Evolutionary conservation across 2,329 filamentous ascomycete genomes (phyloP), one percentile per base, ranked within the genome.

Genomic region (Plenodomus tracheiphilus): DNA sequence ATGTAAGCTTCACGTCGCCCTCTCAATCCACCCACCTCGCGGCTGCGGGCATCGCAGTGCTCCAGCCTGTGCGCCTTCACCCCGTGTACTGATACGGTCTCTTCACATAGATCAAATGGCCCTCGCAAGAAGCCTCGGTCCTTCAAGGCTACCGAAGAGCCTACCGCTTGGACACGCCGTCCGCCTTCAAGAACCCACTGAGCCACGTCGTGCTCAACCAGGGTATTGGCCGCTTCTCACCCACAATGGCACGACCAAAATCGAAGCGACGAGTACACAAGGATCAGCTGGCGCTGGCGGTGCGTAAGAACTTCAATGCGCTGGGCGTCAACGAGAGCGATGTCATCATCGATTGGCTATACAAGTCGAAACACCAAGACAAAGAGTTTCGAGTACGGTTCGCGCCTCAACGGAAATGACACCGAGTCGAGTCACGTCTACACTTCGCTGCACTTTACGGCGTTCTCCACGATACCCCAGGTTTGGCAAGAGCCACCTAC

Each of bases 271-370:
- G 87, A 46, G 85, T 91, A 67, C 83, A 81, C 62, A 88, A 88
- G 67, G 85, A 90, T 32, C 82, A 88, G 57, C 77, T 95, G 46
- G 87, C 87, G 8, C 79, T 85, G 57, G 80, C 83, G 1, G 87
- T 92, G 41, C 81, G 89, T 56, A 92, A 91, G 70, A 88, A 94
- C 73, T 94, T 94, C 75, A 94, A 94, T 67, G 85, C 84, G 28
- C 79, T 89, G 57, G 87, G 87, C 15, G 83, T 93, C 35, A 86
- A 85, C 56, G 90, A 95, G 75, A 91, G 86, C 66, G 89, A 94
- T 62, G 86, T 91, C 57, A 87, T 94, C 48, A 87, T 92, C 47
- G 87, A 89, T 56, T 84, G 91, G 67, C 78, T 91, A 53, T 89
- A 90, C 77, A 88, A 85, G 66, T 80, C 89, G 22, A 79, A 81